phyloP scores from a whole-genome alignment of 495 filamentous ascomycete genomes.

The Penicillium mononematosum region DNA sequence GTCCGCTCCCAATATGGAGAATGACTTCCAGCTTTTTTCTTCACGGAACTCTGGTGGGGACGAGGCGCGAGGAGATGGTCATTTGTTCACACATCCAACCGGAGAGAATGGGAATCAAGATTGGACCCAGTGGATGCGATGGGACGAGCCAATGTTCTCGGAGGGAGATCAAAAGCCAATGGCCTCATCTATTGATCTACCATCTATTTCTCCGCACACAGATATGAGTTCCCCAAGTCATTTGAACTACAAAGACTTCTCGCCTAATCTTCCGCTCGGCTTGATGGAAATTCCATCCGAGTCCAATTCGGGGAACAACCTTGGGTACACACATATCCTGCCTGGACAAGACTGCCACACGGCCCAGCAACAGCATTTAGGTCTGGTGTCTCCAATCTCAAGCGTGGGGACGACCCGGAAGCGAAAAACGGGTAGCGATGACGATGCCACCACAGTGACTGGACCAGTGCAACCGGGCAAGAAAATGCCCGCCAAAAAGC shows the following conservation, averaged over 20 bases:
- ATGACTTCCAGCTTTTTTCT: slow-evolving; percentile 45
- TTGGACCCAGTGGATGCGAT: slow-evolving; percentile 54
- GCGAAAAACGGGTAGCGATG: slow-evolving; percentile 45
- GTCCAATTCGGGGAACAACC: slow-evolving; percentile 13
- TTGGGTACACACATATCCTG: background rate
- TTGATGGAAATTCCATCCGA: slow-evolving; percentile 36
- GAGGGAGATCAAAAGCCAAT: slow-evolving; percentile 28
- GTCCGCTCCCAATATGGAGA: slow-evolving; percentile 35
- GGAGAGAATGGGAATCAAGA: slow-evolving; percentile 39
- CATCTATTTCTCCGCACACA: slow-evolving; percentile 34
- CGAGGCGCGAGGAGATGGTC: slow-evolving; percentile 20
- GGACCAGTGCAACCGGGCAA: slow-evolving; percentile 39
- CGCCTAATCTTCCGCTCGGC: slow-evolving; percentile 35
- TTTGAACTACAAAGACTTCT: slow-evolving; percentile 31
- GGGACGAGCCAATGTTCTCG: slow-evolving; percentile 42
- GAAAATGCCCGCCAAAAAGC: slow-evolving; percentile 84
- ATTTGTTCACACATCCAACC: slow-evolving; percentile 17
- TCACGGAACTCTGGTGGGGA: slow-evolving; percentile 29
- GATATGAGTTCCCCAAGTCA: slow-evolving; percentile 29
- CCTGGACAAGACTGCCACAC: slow-evolving; percentile 8
- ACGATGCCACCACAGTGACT: slow-evolving; percentile 39
- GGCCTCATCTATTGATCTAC: slow-evolving; percentile 25
- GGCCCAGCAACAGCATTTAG: slow-evolving; percentile 14
- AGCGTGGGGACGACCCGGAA: slow-evolving; percentile 36
- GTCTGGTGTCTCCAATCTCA: slow-evolving; percentile 35